phyloP scores from a whole-genome alignment of 371 early-diverging fungal species.

The Thermomucor indicae-seudaticae region DNA sequence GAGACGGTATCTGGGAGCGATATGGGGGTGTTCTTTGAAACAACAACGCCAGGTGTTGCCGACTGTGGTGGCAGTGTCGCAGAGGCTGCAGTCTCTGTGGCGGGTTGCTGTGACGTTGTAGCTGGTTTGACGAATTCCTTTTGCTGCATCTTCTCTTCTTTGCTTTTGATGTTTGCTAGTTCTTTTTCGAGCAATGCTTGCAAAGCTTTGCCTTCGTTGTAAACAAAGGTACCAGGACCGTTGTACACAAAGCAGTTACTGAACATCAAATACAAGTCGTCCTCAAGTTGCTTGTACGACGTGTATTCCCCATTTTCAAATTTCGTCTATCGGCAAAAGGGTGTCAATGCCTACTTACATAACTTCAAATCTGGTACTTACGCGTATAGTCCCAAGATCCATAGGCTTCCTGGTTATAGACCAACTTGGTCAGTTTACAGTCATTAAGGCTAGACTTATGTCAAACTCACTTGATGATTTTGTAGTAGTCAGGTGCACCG shows the following conservation, averaged over 20 bases:
- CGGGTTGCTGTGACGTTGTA: slow-evolving; percentile 9
- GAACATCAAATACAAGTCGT: slow-evolving; percentile 57
- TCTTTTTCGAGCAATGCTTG: slow-evolving; percentile 43
- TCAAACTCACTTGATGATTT: slow-evolving; percentile 24
- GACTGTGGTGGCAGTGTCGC: slow-evolving; percentile 14
- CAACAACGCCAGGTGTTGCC: neutral
- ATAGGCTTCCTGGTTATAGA: slow-evolving; percentile 79
- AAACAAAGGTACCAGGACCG: slow-evolving; percentile 43
- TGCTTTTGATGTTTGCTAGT: slow-evolving; percentile 30
- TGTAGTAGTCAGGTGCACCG: slow-evolving; percentile 44
- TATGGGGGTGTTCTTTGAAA: neutral
- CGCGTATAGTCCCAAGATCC: slow-evolving; percentile 83
- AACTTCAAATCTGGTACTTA: neutral
- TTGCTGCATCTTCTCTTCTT: slow-evolving; percentile 17
- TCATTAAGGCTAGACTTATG: neutral
- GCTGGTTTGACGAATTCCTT: neutral
- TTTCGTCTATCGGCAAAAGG: slow-evolving; percentile 32
- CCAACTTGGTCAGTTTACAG: neutral
- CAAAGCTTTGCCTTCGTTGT: slow-evolving; percentile 40
- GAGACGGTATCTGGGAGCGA: neutral
- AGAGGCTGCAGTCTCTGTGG: slow-evolving; percentile 40
- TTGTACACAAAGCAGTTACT: slow-evolving; percentile 57
- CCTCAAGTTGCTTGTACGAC: slow-evolving; percentile 53
- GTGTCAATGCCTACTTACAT: neutral
- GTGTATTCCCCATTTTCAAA: slow-evolving; percentile 61